Conservation (phyloP, 208 protist species). For the Trypanosomatidae sp. region DNA sequence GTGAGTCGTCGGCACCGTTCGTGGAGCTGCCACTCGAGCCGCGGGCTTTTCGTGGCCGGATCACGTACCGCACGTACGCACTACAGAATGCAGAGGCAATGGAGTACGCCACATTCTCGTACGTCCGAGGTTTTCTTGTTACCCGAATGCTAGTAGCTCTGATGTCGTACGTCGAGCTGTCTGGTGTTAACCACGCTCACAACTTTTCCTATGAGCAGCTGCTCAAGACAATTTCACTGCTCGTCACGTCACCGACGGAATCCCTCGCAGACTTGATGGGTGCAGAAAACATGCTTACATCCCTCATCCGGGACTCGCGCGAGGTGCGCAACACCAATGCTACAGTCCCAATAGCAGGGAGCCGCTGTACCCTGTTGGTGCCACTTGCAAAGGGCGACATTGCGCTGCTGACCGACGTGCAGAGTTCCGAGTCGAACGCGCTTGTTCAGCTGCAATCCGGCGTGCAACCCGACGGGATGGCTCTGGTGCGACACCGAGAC, state of each 20-base stretch:
- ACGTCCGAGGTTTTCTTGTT: slow-evolving; percentile 71
- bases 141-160: slow-evolving; percentile 88
- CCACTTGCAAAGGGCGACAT: slow-evolving; percentile 38
- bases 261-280: slow-evolving; percentile 38
- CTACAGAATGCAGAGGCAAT: slow-evolving; percentile 23
- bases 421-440: slow-evolving; percentile 21
- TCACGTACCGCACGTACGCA: slow-evolving; percentile 76
- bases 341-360: slow-evolving; percentile 34
- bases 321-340: slow-evolving; percentile 37
- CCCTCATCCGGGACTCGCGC: slow-evolving; percentile 32
- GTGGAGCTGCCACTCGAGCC: slow-evolving; percentile 67
- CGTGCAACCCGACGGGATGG: slow-evolving; percentile 30
- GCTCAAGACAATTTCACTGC: slow-evolving; percentile 35
- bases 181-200: not conserved
- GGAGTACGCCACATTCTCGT: slow-evolving; percentile 66
- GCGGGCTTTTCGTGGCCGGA: slow-evolving; percentile 76
- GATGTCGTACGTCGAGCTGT: slow-evolving; percentile 64
- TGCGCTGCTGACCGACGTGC: slow-evolving; percentile 35
- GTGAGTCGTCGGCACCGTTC: slow-evolving; percentile 80
- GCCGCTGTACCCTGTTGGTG: slow-evolving; percentile 8
- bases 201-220: slow-evolving; percentile 48
- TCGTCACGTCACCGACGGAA: slow-evolving; percentile 50
- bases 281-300: slow-evolving; percentile 44
- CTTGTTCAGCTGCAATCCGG: slow-evolving; percentile 30
- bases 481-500: slow-evolving; percentile 24